Percentiles rank a stretch among this genome's conserved stretches.
phyloP scores from a whole-genome alignment of 2,329 filamentous ascomycete species.

The Cladosporium sp. region DNA sequence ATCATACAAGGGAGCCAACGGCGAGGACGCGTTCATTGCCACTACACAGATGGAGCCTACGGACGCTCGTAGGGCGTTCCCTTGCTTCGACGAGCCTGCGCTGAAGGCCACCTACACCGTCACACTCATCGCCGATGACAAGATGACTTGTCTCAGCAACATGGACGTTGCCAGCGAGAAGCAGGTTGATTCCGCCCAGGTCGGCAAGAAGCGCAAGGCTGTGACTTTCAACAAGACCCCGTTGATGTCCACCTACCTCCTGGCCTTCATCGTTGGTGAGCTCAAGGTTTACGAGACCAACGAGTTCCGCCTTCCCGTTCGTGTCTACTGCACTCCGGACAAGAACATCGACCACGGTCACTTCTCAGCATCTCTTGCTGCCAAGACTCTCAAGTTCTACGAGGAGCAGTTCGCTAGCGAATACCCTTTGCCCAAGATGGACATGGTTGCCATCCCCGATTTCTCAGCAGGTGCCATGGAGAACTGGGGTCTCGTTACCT shows the following conservation, averaged over 20 bases:
- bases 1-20: constrained; percentile 82
- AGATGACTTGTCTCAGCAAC: constrained; percentile 90
- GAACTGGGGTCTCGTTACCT: constrained; percentile 96
- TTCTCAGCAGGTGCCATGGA: constrained; percentile 97
- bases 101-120: constrained; percentile 92
- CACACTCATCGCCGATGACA: constrained; percentile 85
- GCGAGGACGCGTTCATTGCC: constrained; percentile 77
- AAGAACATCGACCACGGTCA: constrained; percentile 86
- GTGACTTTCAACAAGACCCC: constrained; percentile 92
- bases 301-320: constrained; percentile 84
- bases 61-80: constrained; percentile 88
- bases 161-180: constrained; percentile 88
- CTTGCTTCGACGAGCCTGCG: constrained; percentile 93
- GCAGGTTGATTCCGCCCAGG: constrained; percentile 65
- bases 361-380: constrained; percentile 87
- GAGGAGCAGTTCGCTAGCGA: constrained; percentile 88
- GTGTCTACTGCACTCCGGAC: constrained; percentile 90
- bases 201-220: constrained; percentile 69
- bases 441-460: constrained; percentile 94
- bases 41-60: constrained; percentile 97
- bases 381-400: constrained; percentile 88
- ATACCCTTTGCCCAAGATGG: constrained; percentile 91
- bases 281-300: constrained; percentile 92
- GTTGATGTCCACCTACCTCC: constrained; percentile 91
- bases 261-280: constrained; percentile 92